Evolutionary conservation across 169 alveolate genomes (phyloP).

Genomic region (Fabrea salina): DNA sequence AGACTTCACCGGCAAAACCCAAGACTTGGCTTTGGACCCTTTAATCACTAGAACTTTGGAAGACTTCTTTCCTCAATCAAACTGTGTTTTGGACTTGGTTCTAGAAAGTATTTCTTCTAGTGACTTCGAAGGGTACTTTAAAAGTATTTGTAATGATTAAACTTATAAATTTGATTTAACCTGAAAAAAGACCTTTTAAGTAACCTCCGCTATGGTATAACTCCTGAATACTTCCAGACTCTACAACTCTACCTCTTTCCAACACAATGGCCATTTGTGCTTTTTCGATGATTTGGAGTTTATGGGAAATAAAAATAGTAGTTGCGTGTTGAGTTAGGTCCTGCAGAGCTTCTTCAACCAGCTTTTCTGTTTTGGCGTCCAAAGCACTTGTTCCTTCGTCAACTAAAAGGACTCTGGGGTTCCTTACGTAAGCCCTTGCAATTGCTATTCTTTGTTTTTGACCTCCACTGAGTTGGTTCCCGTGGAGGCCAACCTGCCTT

Average conservation of each 20-base stretch:
- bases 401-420: constrained; percentile 53
- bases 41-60: too few relatives aligned
- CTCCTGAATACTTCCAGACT: constrained; percentile 73
- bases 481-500: constrained; percentile 72
- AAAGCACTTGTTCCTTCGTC: constrained; percentile 82
- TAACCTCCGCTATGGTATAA: constrained; percentile 13
- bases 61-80: too few relatives aligned
- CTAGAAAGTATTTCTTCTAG: too few relatives aligned
- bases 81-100: too few relatives aligned
- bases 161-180: too few relatives aligned
- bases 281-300: constrained; percentile 85
- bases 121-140: too few relatives aligned
- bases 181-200: too few relatives aligned
- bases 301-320: constrained; percentile 91
- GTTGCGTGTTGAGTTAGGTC: constrained; percentile 65
- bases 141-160: too few relatives aligned
- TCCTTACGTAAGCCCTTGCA: constrained; percentile 69
- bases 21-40: too few relatives aligned
- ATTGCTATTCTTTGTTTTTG: constrained; percentile 77
- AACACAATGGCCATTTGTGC: constrained; percentile 85
- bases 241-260: constrained; percentile 68
- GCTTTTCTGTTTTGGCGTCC: constrained; percentile 72
- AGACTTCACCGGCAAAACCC: too few relatives aligned
- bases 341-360: constrained; percentile 69
- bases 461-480: constrained; percentile 74